phyloP scores from a whole-genome alignment of 441 rosid genomes.

The Theobroma grandiflorum region DNA sequence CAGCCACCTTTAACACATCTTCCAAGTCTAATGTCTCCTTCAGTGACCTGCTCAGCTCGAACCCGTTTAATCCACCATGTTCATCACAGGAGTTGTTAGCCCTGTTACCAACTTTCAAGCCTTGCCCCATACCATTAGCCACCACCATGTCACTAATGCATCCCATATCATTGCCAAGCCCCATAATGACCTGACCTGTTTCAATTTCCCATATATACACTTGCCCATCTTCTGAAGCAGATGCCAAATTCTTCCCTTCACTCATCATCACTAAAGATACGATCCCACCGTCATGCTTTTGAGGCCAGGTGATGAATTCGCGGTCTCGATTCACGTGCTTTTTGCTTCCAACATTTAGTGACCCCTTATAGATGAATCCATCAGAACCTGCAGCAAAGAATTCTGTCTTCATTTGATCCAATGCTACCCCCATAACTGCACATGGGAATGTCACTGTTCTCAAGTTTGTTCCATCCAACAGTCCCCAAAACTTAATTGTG shows the following conservation, averaged over 20 bases:
- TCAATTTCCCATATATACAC: conserved; percentile 46
- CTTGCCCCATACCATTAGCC: conserved; percentile 26
- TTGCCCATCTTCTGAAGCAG: conserved; percentile 57
- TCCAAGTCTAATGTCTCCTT: conserved; percentile 33
- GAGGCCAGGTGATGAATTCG: conserved; percentile 24
- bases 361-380: conserved; percentile 45
- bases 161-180: conserved; percentile 34
- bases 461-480: conserved; percentile 36
- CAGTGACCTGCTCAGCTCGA: conserved; percentile 28
- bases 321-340: conserved; percentile 7
- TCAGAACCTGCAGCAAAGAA: conserved; percentile 53
- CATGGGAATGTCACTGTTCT: conserved; percentile 47
- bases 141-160: conserved; percentile 44
- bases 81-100: neutral
- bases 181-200: conserved; percentile 31
- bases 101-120: neutral
- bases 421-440: conserved; percentile 35
- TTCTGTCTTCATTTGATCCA: conserved; percentile 38
- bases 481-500: conserved; percentile 49
- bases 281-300: conserved; percentile 39
- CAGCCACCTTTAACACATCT: conserved; percentile 31
- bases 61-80: conserved; percentile 16
- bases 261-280: conserved; percentile 39
- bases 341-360: conserved; percentile 25
- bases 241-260: conserved; percentile 43